A percentile compares a stretch with the other conserved stretches of the same genome.
Conservation (phyloP, 2,329 filamentous ascomycete genomes). For the Coniochaeta pulveracea region DNA sequence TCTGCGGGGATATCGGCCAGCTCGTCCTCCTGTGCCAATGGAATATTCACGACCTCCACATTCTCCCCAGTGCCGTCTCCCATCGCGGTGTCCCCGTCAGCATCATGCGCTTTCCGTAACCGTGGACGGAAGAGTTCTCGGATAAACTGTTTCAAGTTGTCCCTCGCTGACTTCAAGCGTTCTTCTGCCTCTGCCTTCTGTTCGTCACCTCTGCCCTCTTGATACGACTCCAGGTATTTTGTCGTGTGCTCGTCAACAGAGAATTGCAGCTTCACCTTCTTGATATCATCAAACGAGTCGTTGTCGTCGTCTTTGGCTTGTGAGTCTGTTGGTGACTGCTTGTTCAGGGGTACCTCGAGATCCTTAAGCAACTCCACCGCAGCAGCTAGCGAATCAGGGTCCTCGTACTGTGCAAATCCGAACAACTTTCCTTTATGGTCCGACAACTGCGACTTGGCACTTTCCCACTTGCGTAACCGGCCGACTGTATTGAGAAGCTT, state of each 20-base stretch:
- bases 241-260: conserved; percentile 73
- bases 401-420: conserved; percentile 92
- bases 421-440: conserved; percentile 77
- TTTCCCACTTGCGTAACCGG: conserved; percentile 73
- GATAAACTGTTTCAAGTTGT: conserved; percentile 56
- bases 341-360: conserved; percentile 70
- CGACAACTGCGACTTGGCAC: conserved; percentile 46
- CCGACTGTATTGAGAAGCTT: conserved; percentile 68
- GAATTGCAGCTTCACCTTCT: conserved; percentile 61
- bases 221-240: conserved; percentile 77
- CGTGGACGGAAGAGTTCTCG: conserved; percentile 62
- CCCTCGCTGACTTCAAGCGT: conserved; percentile 57
- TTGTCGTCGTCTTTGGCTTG: conserved; percentile 21
- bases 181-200: conserved; percentile 50
- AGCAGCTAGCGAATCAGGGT: conserved; percentile 74
- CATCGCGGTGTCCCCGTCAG: conserved; percentile 60
- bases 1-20: conserved; percentile 90
- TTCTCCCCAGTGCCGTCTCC: conserved; percentile 52
- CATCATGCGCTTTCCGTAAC: conserved; percentile 39
- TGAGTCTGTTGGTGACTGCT: conserved; percentile 40
- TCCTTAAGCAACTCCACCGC: conserved; percentile 78
- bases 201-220: conserved; percentile 53
- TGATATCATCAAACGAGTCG: conserved; percentile 40
- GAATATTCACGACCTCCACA: conserved; percentile 82
- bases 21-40: conserved; percentile 80